Conservation (phyloP, 305 asterid species). For the Fraxinus ornus region DNA sequence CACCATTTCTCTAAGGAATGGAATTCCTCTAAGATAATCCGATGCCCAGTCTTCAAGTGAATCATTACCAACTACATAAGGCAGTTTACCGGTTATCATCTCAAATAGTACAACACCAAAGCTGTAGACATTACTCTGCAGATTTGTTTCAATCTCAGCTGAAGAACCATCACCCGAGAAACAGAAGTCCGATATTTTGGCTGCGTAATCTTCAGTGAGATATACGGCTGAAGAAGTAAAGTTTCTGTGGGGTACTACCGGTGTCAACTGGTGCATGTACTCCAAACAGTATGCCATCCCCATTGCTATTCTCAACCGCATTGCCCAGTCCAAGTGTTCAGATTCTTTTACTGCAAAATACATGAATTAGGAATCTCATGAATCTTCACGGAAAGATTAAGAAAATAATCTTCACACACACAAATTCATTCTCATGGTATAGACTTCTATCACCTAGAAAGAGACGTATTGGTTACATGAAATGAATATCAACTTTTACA, state of each 20-base stretch:
- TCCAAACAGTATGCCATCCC: slow-evolving; percentile 88
- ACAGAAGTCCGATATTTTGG: slow-evolving; percentile 69
- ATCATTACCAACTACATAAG: slow-evolving; percentile 50
- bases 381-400: background rate
- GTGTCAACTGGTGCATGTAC: slow-evolving; percentile 67
- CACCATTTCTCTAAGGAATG: slow-evolving; percentile 40
- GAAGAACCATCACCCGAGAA: slow-evolving; percentile 37
- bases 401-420: background rate
- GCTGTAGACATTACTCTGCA: slow-evolving; percentile 59
- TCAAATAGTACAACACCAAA: slow-evolving; percentile 71
- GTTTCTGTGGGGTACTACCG: slow-evolving; percentile 58
- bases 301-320: slow-evolving; percentile 73
- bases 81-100: slow-evolving; percentile 72
- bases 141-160: slow-evolving; percentile 33
- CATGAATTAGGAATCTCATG: slow-evolving; percentile 10
- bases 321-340: slow-evolving; percentile 79
- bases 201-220: slow-evolving; percentile 84
- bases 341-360: slow-evolving; percentile 69
- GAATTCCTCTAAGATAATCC: slow-evolving; percentile 49
- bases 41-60: slow-evolving; percentile 65
- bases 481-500: background rate
- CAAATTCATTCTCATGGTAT: background rate
- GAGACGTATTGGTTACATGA: background rate
- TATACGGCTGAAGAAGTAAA: slow-evolving; percentile 63
- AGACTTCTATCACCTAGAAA: background rate